Conservation (phyloP, 345 rosid species). For the Durio zibethinus region DNA sequence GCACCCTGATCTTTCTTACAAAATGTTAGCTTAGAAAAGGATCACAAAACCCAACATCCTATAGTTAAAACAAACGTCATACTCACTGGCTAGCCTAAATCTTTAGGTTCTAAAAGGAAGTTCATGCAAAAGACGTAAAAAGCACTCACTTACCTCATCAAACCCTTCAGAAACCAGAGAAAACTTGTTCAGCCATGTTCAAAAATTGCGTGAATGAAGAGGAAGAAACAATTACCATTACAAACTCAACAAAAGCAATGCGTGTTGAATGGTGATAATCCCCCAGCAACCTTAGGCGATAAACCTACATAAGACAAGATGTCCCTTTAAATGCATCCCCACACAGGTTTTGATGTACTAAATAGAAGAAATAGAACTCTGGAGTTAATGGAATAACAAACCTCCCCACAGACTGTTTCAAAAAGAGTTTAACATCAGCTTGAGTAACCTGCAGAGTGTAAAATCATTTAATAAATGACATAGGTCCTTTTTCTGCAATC, state of each 20-base stretch:
- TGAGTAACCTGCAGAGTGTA: slow-evolving; percentile 54
- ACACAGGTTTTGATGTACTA: neutral
- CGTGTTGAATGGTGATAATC: slow-evolving; percentile 84
- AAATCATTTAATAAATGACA: neutral
- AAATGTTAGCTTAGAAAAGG: neutral
- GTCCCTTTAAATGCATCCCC: slow-evolving; percentile 9
- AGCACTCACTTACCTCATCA: neutral
- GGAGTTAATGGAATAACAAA: slow-evolving; percentile 25
- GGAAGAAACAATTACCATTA: slow-evolving; percentile 44
- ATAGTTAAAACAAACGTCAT: neutral
- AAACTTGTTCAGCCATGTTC: neutral
- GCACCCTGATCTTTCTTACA: neutral
- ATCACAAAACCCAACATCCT: neutral
- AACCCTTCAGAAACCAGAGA: slow-evolving; percentile 5
- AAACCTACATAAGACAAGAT: slow-evolving; percentile 44
- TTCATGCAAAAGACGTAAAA: neutral
- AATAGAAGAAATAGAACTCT: neutral
- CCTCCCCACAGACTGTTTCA: slow-evolving; percentile 76
- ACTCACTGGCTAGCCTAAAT: neutral
- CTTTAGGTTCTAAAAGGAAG: neutral
- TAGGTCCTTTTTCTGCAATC: slow-evolving; percentile 1
- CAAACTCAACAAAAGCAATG: slow-evolving; percentile 80
- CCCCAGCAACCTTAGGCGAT: slow-evolving; percentile 76
- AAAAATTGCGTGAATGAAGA: neutral
- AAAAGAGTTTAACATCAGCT: slow-evolving; percentile 62